phyloP scores from a whole-genome alignment of 1,284 basidiomycete genomes.

The Veloboletus limbatus region DNA sequence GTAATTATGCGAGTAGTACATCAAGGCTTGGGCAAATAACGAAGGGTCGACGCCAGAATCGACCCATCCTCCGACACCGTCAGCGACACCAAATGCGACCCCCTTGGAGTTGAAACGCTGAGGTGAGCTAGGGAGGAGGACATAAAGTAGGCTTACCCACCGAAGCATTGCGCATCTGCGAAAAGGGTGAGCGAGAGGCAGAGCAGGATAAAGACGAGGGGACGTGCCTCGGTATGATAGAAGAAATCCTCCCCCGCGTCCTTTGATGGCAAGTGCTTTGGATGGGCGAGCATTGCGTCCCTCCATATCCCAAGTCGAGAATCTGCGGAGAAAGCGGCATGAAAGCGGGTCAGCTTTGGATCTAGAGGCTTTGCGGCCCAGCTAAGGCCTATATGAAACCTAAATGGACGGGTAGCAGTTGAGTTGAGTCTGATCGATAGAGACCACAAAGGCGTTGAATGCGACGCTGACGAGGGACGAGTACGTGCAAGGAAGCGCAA shows the following conservation, averaged over 20 bases:
- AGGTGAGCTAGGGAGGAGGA: slow-evolving; percentile 23
- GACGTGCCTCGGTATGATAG: slow-evolving; percentile 67
- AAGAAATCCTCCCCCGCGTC: slow-evolving; percentile 79
- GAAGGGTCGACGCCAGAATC: slow-evolving; percentile 83
- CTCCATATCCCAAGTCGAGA: slow-evolving; percentile 73
- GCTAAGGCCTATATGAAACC: slow-evolving; percentile 70
- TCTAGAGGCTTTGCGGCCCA: slow-evolving; percentile 74
- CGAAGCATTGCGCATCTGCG: slow-evolving; percentile 72
- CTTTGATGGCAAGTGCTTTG: slow-evolving; percentile 42
- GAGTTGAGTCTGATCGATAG: slow-evolving; percentile 20
- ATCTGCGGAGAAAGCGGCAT: slow-evolving; percentile 59
- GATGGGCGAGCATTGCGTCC: slow-evolving; percentile 53
- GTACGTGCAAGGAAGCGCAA: slow-evolving; percentile 9
- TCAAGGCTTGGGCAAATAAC: slow-evolving; percentile 64
- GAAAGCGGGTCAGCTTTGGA: slow-evolving; percentile 36
- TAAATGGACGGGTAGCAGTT: slow-evolving; percentile 48
- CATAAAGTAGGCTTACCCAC: slow-evolving; percentile 47
- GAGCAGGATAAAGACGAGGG: background rate
- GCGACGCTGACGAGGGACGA: background rate
- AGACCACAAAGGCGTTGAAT: background rate
- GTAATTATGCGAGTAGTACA: slow-evolving; percentile 72
- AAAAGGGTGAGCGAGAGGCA: slow-evolving; percentile 4
- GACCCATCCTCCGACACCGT: slow-evolving; percentile 71
- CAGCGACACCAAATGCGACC: slow-evolving; percentile 70
- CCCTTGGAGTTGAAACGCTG: slow-evolving; percentile 47